Evolutionary conservation across 116 monocot genomes (phyloP).

Genomic region (Iris pallida): DNA sequence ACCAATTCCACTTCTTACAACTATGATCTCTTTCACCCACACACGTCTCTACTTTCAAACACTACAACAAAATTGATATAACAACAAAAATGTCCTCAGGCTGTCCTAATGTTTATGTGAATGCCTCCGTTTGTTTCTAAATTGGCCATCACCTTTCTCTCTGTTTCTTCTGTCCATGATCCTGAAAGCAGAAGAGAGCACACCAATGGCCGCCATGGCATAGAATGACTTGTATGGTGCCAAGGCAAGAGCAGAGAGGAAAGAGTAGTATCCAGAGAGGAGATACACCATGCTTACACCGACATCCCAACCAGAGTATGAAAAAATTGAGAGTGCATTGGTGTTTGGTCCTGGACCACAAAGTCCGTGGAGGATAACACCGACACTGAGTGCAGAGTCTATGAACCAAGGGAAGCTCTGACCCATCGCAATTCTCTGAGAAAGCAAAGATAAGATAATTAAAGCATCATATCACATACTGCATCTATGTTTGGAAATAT

Average conservation of each 20-base stretch:
- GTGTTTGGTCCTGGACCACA: constrained; percentile 56
- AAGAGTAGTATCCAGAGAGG: constrained; percentile 74
- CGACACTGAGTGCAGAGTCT: constrained; percentile 63
- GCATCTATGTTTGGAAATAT: too few species aligned
- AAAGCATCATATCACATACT: background rate
- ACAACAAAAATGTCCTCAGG: background rate
- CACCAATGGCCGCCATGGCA: constrained; percentile 60
- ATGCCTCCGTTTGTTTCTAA: constrained; percentile 37
- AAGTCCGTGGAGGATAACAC: constrained; percentile 72
- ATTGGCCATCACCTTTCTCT: constrained; percentile 24
- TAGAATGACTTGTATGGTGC: constrained; percentile 63
- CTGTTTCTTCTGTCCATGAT: constrained; percentile 31
- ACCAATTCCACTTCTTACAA: too few species aligned
- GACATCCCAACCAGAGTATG: constrained; percentile 26
- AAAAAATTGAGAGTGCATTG: constrained; percentile 30
- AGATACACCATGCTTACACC: constrained; percentile 59
- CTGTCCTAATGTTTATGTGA: constrained; percentile 38
- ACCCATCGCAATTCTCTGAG: constrained; percentile 71
- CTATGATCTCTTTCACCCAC: too few species aligned
- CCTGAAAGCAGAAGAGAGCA: constrained; percentile 41
- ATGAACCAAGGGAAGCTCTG: constrained; percentile 72
- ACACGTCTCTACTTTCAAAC: background rate
- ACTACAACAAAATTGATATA: constrained; percentile 6
- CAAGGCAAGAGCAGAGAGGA: constrained; percentile 36
- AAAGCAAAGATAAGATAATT: background rate